Evolutionary conservation across 1,139 yeast genomes (phyloP).

Genomic region (Hyphopichia wangnamkhiaoensis): DNA sequence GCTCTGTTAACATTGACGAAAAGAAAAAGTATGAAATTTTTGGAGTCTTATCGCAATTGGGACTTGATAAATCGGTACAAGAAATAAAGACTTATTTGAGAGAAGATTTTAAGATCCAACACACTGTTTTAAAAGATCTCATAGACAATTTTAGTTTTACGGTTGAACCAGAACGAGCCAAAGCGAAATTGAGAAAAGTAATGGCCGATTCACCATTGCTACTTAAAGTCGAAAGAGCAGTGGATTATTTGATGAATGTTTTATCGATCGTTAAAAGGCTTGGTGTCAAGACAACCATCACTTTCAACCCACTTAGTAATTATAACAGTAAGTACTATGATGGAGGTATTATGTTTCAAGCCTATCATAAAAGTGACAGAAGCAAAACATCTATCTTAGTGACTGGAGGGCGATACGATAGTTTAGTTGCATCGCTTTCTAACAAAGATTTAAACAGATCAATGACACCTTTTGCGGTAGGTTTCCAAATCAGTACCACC

Average conservation of each 20-base stretch:
- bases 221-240: conserved; percentile 59
- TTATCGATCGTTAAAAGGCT: conserved; percentile 54
- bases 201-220: conserved; percentile 77
- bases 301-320: conserved; percentile 73
- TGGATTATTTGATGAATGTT: conserved; percentile 61
- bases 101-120: conserved; percentile 71
- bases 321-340: conserved; percentile 77
- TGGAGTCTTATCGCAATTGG: conserved; percentile 71
- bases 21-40: conserved; percentile 70
- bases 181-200: conserved; percentile 58
- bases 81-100: conserved; percentile 68
- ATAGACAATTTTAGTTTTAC: conserved; percentile 78
- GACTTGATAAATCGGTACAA: conserved; percentile 65
- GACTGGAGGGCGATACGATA: conserved; percentile 92
- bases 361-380: conserved; percentile 59
- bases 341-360: conserved; percentile 87
- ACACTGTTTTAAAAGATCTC: conserved; percentile 76
- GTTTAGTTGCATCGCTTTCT: conserved; percentile 62
- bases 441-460: conserved; percentile 31
- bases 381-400: conserved; percentile 46
- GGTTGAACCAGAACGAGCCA: conserved; percentile 64
- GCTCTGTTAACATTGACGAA: conserved; percentile 55
- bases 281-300: conserved; percentile 40
- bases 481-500: conserved; percentile 63
- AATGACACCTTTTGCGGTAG: conserved; percentile 64